Conservation (phyloP, 306 rosid species). For the Trifolium fragiferum region DNA sequence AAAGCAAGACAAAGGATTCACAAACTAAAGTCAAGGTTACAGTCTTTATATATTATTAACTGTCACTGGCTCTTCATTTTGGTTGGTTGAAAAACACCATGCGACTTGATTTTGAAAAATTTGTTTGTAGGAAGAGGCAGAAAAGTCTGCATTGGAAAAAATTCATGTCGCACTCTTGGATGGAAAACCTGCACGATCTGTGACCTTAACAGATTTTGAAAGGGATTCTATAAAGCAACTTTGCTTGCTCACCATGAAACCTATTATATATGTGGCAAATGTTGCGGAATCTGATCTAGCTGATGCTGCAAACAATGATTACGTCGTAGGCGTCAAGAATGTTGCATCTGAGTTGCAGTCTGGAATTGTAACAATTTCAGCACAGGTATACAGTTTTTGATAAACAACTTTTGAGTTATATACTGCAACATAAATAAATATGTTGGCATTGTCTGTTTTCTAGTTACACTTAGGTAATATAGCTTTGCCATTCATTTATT, state of each 20-base stretch:
- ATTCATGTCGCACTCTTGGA: constrained; percentile 80
- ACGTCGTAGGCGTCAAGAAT: constrained; percentile 67
- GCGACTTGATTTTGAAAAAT: constrained; percentile 29
- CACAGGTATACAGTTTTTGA: constrained; percentile 65
- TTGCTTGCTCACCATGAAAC: constrained; percentile 95
- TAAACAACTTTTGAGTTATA: not conserved
- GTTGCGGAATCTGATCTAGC: constrained; percentile 93
- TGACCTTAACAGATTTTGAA: constrained; percentile 76
- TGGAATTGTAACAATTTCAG: constrained; percentile 88
- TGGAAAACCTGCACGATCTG: constrained; percentile 97
- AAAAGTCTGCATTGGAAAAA: constrained; percentile 82
- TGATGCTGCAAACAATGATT: constrained; percentile 66
- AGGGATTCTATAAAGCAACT: constrained; percentile 79
- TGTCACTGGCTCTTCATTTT: not conserved
- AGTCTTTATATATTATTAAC: constrained; percentile 24
- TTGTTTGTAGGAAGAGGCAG: constrained; percentile 84
- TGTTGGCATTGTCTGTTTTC: not conserved
- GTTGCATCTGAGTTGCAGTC: constrained; percentile 81
- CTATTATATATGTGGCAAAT: constrained; percentile 85
- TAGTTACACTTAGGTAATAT: not conserved
- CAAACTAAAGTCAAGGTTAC: constrained; percentile 82
- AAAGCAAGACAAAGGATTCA: constrained; percentile 84
- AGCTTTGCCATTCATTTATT: not conserved
- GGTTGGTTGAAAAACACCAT: constrained; percentile 17
- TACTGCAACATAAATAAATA: not conserved